A percentile compares a stretch with the other conserved stretches of the same genome.
phyloP scores from a whole-genome alignment of 2,329 filamentous ascomycete species.

The Calonectria pauciramosa region DNA sequence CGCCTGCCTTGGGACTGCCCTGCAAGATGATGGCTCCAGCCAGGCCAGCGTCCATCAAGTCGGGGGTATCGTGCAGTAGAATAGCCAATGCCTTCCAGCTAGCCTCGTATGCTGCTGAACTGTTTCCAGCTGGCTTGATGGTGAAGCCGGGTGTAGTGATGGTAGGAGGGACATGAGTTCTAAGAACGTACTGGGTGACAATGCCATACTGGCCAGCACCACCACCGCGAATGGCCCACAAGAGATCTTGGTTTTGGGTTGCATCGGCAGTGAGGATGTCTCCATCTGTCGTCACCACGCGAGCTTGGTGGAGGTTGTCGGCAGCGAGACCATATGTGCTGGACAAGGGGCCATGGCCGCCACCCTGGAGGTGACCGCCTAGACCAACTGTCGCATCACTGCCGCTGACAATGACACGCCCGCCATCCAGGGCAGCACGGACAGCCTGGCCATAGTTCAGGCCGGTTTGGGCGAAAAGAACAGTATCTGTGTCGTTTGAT shows the following conservation, averaged over 20 bases:
- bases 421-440: background rate
- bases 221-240: slow-evolving; percentile 3
- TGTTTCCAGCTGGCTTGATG: background rate
- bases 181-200: background rate
- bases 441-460: background rate
- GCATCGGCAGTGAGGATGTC: background rate
- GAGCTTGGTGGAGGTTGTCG: background rate
- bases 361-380: background rate
- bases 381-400: background rate
- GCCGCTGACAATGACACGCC: background rate
- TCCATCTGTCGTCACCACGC: background rate
- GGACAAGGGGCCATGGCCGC: background rate
- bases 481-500: background rate
- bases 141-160: background rate
- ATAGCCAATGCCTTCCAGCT: background rate
- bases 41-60: background rate
- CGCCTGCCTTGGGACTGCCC: background rate
- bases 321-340: background rate
- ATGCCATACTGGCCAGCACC: background rate
- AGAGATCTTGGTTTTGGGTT: background rate
- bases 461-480: background rate
- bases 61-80: background rate
- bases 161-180: background rate
- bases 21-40: background rate
- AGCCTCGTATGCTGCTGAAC: background rate